A percentile compares a stretch with the other conserved stretches of the same genome.
phyloP scores from a whole-genome alignment of 129 eudicot species.

The Sambucus nigra region DNA sequence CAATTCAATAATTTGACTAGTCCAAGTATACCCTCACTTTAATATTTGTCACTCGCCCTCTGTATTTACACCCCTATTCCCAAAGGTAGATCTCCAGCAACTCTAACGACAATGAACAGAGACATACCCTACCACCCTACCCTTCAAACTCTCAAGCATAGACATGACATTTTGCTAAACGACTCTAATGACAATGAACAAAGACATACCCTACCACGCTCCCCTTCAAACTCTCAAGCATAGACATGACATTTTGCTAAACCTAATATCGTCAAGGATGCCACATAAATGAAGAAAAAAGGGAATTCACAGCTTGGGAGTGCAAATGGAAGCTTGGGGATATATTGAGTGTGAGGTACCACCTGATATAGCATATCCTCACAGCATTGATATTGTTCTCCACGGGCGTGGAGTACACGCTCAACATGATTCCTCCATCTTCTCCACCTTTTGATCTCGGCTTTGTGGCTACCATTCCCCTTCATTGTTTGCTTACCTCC shows the following conservation, averaged over 20 bases:
- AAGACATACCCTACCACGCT: constrained; percentile 2
- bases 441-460: constrained; percentile 91
- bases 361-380: constrained; percentile 54
- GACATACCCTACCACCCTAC: constrained; percentile 3
- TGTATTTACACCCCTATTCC: background rate
- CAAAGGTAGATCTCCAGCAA: background rate
- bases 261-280: background rate
- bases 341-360: constrained; percentile 33
- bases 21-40: too few relatives aligned
- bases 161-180: too few relatives aligned
- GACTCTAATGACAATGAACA: background rate
- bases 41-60: too few relatives aligned
- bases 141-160: background rate
- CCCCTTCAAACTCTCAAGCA: background rate
- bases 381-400: constrained; percentile 48
- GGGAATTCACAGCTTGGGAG: constrained; percentile 4
- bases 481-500: constrained; percentile 49
- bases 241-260: background rate
- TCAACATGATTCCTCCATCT: constrained; percentile 61
- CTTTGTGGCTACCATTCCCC: constrained; percentile 46
- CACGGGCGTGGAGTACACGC: constrained; percentile 91
- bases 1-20: too few relatives aligned
- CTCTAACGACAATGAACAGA: constrained; percentile 2
- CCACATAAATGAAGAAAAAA: too few relatives aligned
- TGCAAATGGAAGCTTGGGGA: constrained; percentile 61